Evolutionary conservation across 139 green algal species (phyloP), one percentile per base, ranked within the genome.

Genomic region (Chlamydomonas sphaeroides): DNA sequence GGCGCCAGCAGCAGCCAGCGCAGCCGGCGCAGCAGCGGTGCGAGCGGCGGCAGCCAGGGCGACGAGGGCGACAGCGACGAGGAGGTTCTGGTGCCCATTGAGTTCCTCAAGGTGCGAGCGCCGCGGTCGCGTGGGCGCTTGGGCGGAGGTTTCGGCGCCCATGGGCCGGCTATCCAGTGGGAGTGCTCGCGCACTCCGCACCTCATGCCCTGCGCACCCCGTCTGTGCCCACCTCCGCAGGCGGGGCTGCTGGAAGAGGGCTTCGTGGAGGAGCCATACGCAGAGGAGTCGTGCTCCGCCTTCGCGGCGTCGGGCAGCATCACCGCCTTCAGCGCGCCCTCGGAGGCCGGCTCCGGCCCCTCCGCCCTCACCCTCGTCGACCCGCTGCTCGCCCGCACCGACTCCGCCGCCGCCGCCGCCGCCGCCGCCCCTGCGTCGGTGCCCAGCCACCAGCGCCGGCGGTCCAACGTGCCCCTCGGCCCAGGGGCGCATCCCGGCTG

Each of bases 61-160:
- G 59, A 38, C 33, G 17, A 8, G 11, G 41, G 20, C 32, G 75
- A 82, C 63, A 65, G 42, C 42, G 75, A 82, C n/a, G 62, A 72
- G 62, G 75, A 82, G 75, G 75, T 82, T 7, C 62, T 82, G 32
- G 75, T 82, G 75, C 75, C 75, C 32, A 82, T 82, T 39, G 75
- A 72, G 35, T 32, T 73, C 2, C 39, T 82, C 23, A 82, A 82
- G 75, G 75, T 82, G 45, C 4, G 38, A 0, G n/a, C n/a, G n/a
- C n/a, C n/a, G n/a, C n/a, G n/a, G n/a, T n/a, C n/a, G n/a, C n/a
- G n/a, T n/a, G n/a, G n/a, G n/a, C n/a, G n/a, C n/a, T n/a, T n/a
- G n/a, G n/a, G n/a, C n/a, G n/a, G n/a, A n/a, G n/a, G n/a, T n/a
- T n/a, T n/a, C n/a, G n/a, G n/a, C n/a, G n/a, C n/a, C n/a, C n/a